Evolutionary conservation across 768 basidiomycete genomes (phyloP).

Genomic region (Hypholoma fasciculare): DNA sequence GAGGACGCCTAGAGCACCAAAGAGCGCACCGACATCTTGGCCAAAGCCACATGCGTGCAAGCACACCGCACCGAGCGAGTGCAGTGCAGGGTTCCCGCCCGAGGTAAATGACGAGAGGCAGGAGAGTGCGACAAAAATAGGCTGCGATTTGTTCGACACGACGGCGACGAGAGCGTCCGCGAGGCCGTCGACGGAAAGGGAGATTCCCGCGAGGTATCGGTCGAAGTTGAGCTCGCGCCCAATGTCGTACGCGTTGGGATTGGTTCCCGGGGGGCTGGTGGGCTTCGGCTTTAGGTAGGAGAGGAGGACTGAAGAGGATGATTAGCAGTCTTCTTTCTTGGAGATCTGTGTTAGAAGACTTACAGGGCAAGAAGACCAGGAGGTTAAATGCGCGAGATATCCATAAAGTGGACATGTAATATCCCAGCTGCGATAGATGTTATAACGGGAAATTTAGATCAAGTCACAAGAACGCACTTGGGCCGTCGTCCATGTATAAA

Average conservation of each 20-base stretch:
- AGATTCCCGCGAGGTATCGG: slow-evolving; percentile 60
- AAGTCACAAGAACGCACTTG: slow-evolving; percentile 30
- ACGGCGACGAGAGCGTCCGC: slow-evolving; percentile 65
- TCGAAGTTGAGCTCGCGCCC: slow-evolving; percentile 69
- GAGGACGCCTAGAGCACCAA: slow-evolving; percentile 71
- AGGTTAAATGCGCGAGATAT: slow-evolving; percentile 64
- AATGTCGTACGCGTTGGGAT: slow-evolving; percentile 43
- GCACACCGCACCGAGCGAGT: slow-evolving; percentile 71
- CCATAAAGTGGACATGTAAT: slow-evolving; percentile 75
- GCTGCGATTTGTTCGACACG: slow-evolving; percentile 47
- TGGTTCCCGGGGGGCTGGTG: slow-evolving; percentile 21
- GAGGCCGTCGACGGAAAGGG: slow-evolving; percentile 65
- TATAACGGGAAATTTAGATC: neutral
- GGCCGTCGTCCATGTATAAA: slow-evolving; percentile 67
- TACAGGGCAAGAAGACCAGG: slow-evolving; percentile 68
- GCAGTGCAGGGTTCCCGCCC: slow-evolving; percentile 66
- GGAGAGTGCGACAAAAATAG: slow-evolving; percentile 58
- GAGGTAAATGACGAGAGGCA: slow-evolving; percentile 65
- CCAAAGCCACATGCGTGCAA: slow-evolving; percentile 52
- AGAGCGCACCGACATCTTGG: slow-evolving; percentile 57
- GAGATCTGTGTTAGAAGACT: slow-evolving; percentile 20
- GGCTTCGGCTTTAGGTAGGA: slow-evolving; percentile 57
- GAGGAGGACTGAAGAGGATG: slow-evolving; percentile 49
- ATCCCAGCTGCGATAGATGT: slow-evolving; percentile 41
- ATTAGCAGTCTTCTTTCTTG: neutral